Evolutionary conservation across 352 stramenopile species (phyloP), one percentile per base, ranked within the genome.

Genomic region (Globisporangium cylindrosporum): DNA sequence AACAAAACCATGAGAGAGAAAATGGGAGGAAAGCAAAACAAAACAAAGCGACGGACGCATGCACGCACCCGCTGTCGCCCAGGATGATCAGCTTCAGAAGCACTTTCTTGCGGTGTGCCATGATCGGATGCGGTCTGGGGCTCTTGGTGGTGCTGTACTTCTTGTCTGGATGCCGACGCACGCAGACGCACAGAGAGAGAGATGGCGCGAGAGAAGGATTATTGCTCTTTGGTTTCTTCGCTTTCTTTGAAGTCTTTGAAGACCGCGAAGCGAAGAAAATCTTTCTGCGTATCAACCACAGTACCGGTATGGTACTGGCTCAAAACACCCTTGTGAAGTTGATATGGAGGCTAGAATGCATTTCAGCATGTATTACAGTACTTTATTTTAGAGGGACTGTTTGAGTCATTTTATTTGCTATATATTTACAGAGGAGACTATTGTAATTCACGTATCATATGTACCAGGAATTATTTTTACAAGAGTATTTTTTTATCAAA

Each of bases 51-150:
- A 82, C 91, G 38, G 10, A 43, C 10, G 36, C 36, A 43, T 10
- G 36, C 36, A 46, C 38, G 79, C 69, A 98, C 94, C 97, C 97
- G 60, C 93, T 98, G 87, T 99, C 97, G 41, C 97, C 97, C 36
- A 99, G 86, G 73, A 99, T 98, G 73, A 99, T 98, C 59, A 99
- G 81, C 82, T 99, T 99, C 38, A 99, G 77, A 57, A 98, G 82
- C 55, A 98, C 91, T 86, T 99, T 99, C 84, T 98, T 98, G 66
- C 92, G 86, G 69, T 95, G 88, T 62, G 88, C 83, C 88, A 32
- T 32, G 27, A 4, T 32, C 27, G 4, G 27, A 32, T 32, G 27
- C 4, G 27, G 27, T 32, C 2, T 43, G 10, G 15, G 20, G 9
- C 8, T 15, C 12, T 48, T 48, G 41, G 12, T 20, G n/a, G 8